Evolutionary conservation across 805 yeast genomes (phyloP).

Genomic region (Wickerhamiella sergipiensis): DNA sequence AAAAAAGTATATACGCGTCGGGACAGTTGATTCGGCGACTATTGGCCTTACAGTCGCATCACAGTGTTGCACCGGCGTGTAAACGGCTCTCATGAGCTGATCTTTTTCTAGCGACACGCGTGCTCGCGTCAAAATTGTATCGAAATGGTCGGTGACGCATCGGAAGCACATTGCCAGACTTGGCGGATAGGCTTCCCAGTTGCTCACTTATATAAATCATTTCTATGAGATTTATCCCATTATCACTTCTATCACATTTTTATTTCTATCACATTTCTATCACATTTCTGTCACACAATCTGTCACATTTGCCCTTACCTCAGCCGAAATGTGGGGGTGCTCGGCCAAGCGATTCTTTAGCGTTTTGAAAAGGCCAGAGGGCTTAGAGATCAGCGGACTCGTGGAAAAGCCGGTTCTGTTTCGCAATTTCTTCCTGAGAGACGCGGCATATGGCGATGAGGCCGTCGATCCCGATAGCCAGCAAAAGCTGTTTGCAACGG

Average conservation of each 20-base stretch:
- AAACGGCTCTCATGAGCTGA: not conserved
- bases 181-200: no score
- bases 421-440: conserved; percentile 39
- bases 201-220: no score
- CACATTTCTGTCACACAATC: not conserved
- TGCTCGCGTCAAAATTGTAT: not conserved
- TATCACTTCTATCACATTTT: not conserved
- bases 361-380: not conserved
- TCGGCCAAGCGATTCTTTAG: not conserved
- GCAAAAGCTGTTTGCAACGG: conserved; percentile 57
- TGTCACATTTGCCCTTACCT: not conserved
- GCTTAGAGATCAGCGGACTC: conserved; percentile 2
- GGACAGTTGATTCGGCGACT: not conserved
- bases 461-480: conserved; percentile 43
- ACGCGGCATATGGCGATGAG: conserved; percentile 34
- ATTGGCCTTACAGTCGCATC: not conserved
- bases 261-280: not conserved
- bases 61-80: not conserved
- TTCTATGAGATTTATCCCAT: no score
- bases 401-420: conserved; percentile 8
- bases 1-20: not conserved
- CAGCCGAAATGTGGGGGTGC: not conserved
- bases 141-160: not conserved
- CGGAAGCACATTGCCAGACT: not conserved
- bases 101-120: not conserved